Conservation (phyloP, 164 flowering plant species). For the Magnolia officinalis region DNA sequence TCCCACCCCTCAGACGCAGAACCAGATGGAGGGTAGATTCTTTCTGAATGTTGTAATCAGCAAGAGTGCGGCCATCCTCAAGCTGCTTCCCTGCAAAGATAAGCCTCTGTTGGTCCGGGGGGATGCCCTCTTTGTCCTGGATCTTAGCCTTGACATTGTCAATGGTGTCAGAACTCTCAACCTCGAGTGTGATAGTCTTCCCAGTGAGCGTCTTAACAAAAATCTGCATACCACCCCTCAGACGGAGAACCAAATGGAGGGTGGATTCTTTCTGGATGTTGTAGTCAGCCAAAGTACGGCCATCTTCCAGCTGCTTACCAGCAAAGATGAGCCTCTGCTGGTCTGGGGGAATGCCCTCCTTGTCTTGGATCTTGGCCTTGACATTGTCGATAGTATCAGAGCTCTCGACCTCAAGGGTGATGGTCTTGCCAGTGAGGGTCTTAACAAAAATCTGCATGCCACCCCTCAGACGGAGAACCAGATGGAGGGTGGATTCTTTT, state of each 20-base stretch:
- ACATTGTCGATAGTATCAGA: conserved; percentile 4
- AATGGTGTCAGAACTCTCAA: conserved; percentile 5
- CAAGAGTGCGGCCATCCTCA: conserved; percentile 6
- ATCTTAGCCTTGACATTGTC: conserved; percentile 8
- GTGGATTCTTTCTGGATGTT: conserved; percentile 1
- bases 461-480: conserved; percentile 3
- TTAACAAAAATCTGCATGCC: conserved; percentile 6
- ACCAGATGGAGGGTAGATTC: conserved; percentile 3
- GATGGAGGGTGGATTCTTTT: conserved; percentile 4
- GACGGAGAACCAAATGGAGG: not conserved
- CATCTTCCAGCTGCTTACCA: not conserved
- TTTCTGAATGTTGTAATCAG: conserved; percentile 6
- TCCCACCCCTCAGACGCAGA: conserved; percentile 2
- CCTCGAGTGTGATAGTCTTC: not conserved
- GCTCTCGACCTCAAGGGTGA: not conserved
- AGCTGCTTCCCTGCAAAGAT: conserved; percentile 7
- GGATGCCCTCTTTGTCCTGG: conserved; percentile 8
- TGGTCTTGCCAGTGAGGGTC: conserved; percentile 6
- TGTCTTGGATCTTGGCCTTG: conserved; percentile 3
- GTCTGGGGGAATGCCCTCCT: not conserved
- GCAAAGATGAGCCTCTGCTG: conserved; percentile 5
- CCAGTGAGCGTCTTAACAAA: conserved; percentile 1
- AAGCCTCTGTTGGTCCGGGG: conserved; percentile 11
- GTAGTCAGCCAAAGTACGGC: conserved; percentile 1
- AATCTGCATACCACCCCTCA: conserved; percentile 2